A percentile compares a stretch with the other conserved stretches of the same genome.
Conservation (phyloP, 768 basidiomycete species). For the Vararia minispora region DNA sequence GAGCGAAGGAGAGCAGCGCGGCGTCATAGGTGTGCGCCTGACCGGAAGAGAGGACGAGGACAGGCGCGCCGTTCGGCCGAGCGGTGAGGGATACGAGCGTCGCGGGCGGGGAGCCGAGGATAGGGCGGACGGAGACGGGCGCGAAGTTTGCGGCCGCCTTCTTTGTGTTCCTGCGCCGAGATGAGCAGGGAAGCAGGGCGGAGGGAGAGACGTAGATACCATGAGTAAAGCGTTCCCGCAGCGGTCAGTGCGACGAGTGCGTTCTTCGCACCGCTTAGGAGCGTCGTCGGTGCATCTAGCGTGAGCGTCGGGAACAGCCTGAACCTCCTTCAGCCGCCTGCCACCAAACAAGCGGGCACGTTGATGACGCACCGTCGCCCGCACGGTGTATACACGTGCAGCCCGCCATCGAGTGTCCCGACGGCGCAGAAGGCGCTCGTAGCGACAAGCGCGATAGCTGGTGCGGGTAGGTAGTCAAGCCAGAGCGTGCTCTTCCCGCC, state of each 20-base stretch:
- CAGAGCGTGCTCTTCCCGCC: constrained; percentile 67
- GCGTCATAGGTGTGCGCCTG: constrained; percentile 71
- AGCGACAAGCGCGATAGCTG: constrained; percentile 55
- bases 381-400: constrained; percentile 77
- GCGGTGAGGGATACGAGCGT: constrained; percentile 54
- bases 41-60: constrained; percentile 72
- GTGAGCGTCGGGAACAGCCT: constrained; percentile 73
- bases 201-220: constrained; percentile 34
- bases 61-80: constrained; percentile 69
- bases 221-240: constrained; percentile 60
- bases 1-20: constrained; percentile 55
- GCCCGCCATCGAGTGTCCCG: constrained; percentile 64
- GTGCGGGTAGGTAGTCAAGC: constrained; percentile 79
- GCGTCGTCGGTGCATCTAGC: constrained; percentile 59
- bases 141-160: constrained; percentile 54
- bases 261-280: constrained; percentile 54
- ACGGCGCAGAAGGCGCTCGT: constrained; percentile 63
- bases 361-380: constrained; percentile 58
- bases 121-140: constrained; percentile 47
- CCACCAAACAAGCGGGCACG: constrained; percentile 1
- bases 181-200: not conserved
- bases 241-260: constrained; percentile 65
- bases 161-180: constrained; percentile 55
- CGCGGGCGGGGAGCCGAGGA: constrained; percentile 44
- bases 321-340: not conserved